These are phyloP conservation scores for Smittium culicis DNA, from an alignment of 371 early-diverging fungal species.

Conservation along the genomic window DNA sequence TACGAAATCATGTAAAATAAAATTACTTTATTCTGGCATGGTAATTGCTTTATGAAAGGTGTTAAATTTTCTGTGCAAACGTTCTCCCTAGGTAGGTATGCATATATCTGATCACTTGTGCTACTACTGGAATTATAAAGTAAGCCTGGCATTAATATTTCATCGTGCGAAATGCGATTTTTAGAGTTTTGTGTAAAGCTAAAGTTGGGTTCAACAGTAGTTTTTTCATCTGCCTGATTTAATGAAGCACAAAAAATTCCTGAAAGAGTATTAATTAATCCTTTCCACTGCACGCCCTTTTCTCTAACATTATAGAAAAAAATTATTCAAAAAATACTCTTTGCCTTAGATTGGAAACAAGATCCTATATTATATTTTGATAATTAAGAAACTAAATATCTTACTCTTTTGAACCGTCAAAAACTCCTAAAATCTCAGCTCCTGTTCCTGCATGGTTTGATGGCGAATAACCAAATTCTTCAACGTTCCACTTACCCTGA, in stretches of 20 bases:
- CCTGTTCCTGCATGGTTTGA: conserved; percentile 22
- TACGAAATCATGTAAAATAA: no score
- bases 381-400: background rate
- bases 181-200: conserved; percentile 36
- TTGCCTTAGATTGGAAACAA: background rate
- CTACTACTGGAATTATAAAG: conserved; percentile 1
- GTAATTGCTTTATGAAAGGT: conserved; percentile 88
- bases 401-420: conserved; percentile 12
- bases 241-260: conserved; percentile 92
- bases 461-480: conserved; percentile 56
- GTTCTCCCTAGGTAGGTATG: conserved; percentile 72
- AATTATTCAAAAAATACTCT: background rate
- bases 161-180: conserved; percentile 9
- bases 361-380: background rate
- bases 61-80: conserved; percentile 96
- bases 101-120: conserved; percentile 45
- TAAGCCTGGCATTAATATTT: background rate
- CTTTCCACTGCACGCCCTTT: conserved; percentile 58
- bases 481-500: conserved; percentile 75
- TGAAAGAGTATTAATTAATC: conserved; percentile 76
- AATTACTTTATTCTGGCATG: conserved; percentile 61
- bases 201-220: conserved; percentile 51
- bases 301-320: conserved; percentile 2
- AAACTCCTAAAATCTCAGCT: conserved; percentile 21
- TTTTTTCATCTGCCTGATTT: conserved; percentile 75